Evolutionary conservation across 352 stramenopile species (phyloP).

Genomic region (Globisporangium polare): DNA sequence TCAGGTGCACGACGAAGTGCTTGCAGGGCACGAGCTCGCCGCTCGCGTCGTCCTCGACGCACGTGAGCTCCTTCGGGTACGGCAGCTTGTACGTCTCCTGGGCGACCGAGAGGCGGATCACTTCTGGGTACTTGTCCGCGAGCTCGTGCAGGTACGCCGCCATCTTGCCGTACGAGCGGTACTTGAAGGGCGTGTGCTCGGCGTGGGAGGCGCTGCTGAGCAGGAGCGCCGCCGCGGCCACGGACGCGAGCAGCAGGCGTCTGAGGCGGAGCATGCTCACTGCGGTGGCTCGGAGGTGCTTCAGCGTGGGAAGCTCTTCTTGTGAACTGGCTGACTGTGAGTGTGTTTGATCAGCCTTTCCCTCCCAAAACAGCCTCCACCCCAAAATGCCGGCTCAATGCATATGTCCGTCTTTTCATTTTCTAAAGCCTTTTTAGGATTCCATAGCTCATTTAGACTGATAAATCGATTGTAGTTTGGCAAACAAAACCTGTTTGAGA

Average conservation of each 20-base stretch:
- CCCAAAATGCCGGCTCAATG: too few relatives aligned
- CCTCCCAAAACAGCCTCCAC: too few relatives aligned
- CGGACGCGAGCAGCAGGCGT: background rate
- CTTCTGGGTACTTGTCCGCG: slow-evolving; percentile 68
- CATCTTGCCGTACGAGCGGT: slow-evolving; percentile 76
- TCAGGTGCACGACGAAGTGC: slow-evolving; percentile 86
- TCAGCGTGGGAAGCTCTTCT: background rate
- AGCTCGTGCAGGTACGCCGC: slow-evolving; percentile 55
- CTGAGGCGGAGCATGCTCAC: background rate
- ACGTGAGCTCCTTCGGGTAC: slow-evolving; percentile 63
- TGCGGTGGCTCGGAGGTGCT: background rate
- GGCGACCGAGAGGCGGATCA: slow-evolving; percentile 75
- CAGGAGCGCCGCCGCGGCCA: background rate
- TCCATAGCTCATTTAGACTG: too few relatives aligned
- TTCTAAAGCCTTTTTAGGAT: background rate
- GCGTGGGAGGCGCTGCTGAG: background rate
- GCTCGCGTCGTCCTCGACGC: slow-evolving; percentile 43
- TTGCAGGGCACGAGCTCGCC: slow-evolving; percentile 47
- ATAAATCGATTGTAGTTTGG: too few relatives aligned
- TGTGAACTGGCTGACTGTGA: background rate
- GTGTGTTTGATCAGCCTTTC: background rate
- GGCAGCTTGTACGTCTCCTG: slow-evolving; percentile 82
- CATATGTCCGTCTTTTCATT: background rate
- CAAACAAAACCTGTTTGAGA: too few relatives aligned
- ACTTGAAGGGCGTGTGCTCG: slow-evolving; percentile 35